These are phyloP conservation scores for Andrographis paniculata DNA, from an alignment of 305 asterid genomes.

Conservation along the genomic window DNA sequence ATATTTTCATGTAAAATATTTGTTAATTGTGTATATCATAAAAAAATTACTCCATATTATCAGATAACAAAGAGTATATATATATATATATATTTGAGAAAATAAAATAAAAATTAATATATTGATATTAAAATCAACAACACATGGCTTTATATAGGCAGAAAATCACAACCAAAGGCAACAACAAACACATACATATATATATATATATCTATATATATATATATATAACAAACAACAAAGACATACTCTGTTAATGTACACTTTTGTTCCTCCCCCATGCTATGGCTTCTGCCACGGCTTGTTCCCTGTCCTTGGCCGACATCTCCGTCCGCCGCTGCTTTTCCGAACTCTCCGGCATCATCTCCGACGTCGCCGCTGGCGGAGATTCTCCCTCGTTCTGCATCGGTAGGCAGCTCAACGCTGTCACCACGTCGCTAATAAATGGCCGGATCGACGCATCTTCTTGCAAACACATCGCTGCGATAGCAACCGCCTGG, in stretches of 20 bases:
- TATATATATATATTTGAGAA: no score
- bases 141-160: no score
- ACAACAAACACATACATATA: no score
- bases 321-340: neutral
- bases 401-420: neutral
- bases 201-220: no score
- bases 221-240: neutral
- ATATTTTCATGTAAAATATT: no score
- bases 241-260: neutral
- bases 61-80: no score
- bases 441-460: neutral
- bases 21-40: no score
- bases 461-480: neutral
- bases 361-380: neutral
- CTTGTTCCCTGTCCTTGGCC: neutral
- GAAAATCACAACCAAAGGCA: no score
- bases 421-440: neutral
- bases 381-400: neutral
- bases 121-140: no score
- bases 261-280: neutral
- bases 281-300: neutral
- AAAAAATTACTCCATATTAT: no score
- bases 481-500: constrained; percentile 31
- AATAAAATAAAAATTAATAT: no score
- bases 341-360: no score